Conservation (phyloP, 768 basidiomycete genomes). For the Suillus sp. region DNA sequence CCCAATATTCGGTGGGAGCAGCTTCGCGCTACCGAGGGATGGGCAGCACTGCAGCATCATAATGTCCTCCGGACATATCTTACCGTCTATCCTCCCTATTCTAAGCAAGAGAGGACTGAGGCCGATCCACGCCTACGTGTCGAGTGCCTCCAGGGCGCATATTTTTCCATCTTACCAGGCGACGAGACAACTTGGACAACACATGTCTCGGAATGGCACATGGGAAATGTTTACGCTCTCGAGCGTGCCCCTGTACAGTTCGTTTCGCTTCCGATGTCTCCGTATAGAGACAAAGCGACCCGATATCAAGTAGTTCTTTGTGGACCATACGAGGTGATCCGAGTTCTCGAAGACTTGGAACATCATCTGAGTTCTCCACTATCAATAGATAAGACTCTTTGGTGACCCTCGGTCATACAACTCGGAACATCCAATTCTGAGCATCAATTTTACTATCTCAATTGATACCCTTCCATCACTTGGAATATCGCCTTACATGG, state of each 20-base stretch:
- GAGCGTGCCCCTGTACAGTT: constrained; percentile 51
- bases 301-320: constrained; percentile 73
- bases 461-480: constrained; percentile 33
- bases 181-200: constrained; percentile 25
- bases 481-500: not conserved
- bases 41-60: constrained; percentile 86
- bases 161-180: constrained; percentile 67
- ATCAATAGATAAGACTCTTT: constrained; percentile 72
- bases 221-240: constrained; percentile 85
- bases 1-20: constrained; percentile 72
- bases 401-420: constrained; percentile 61
- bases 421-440: constrained; percentile 53
- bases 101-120: constrained; percentile 3
- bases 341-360: not conserved
- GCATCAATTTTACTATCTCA: constrained; percentile 51
- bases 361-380: constrained; percentile 9
- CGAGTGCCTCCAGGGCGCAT: constrained; percentile 70
- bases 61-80: constrained; percentile 66
- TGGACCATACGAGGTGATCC: constrained; percentile 76
- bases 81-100: constrained; percentile 52
- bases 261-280: constrained; percentile 51
- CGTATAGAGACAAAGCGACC: constrained; percentile 39
- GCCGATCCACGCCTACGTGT: constrained; percentile 52
- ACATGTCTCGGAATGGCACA: constrained; percentile 60
- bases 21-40: constrained; percentile 78